Evolutionary conservation across 805 yeast species (phyloP).

Genomic region (Kluyveromyces starmeri): DNA sequence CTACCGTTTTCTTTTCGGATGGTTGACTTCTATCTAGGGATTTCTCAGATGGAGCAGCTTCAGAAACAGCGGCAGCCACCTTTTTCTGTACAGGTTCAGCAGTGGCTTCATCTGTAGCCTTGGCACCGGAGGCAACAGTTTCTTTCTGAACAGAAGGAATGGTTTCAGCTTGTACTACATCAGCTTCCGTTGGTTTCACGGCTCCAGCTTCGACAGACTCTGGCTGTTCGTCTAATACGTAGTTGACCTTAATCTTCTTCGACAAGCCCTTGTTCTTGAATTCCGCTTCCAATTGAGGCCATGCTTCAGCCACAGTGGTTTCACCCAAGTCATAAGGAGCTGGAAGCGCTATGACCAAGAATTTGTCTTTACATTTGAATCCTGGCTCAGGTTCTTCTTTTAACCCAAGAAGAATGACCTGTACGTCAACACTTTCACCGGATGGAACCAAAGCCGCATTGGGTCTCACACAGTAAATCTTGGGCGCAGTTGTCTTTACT

Average conservation of each 20-base stretch:
- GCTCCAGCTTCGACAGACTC: conserved; percentile 5
- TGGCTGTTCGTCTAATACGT: conserved; percentile 28
- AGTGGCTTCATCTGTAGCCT: conserved; percentile 11
- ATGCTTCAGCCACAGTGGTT: conserved; percentile 53
- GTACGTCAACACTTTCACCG: conserved; percentile 61
- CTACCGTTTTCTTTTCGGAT: conserved; percentile 12
- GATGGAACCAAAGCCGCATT: conserved; percentile 78
- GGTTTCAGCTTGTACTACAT: conserved; percentile 3
- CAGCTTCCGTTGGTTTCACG: no score
- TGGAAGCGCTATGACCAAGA: conserved; percentile 80
- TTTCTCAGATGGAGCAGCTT: conserved; percentile 6
- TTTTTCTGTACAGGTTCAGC: conserved; percentile 10
- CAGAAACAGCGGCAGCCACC: conserved; percentile 14
- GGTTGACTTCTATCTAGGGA: conserved; percentile 6
- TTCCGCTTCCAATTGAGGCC: conserved; percentile 65
- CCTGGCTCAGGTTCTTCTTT: conserved; percentile 64
- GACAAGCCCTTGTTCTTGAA: conserved; percentile 46
- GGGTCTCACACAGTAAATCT: conserved; percentile 91
- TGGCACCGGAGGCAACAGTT: conserved; percentile 9
- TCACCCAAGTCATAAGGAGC: conserved; percentile 51
- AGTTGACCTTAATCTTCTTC: conserved; percentile 60
- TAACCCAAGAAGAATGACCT: conserved; percentile 80
- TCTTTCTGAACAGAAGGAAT: conserved; percentile 1
- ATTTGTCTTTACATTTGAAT: conserved; percentile 83
- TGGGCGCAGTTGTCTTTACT: conserved; percentile 97